These are phyloP conservation scores for Sporobolomyces pararoseus DNA, from an alignment of 768 basidiomycete species.

Conservation along the genomic window DNA sequence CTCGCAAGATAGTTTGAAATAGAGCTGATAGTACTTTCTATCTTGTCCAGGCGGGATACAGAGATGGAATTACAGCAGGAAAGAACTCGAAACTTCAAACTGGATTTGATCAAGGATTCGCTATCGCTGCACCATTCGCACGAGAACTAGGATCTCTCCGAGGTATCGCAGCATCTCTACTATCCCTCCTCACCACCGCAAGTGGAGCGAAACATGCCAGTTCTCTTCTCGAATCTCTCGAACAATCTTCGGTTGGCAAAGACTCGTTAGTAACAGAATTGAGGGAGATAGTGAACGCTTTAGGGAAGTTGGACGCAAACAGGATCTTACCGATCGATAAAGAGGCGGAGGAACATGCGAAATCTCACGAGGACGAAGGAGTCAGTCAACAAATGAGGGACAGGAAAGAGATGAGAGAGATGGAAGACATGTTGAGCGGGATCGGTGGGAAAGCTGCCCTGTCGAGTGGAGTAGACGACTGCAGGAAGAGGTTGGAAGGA, in stretches of 20 bases:
- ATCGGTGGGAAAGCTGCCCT: slow-evolving; percentile 1
- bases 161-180: slow-evolving; percentile 63
- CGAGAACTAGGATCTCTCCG: slow-evolving; percentile 72
- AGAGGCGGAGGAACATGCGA: slow-evolving; percentile 72
- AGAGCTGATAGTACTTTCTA: neutral
- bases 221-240: slow-evolving; percentile 42
- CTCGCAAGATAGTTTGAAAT: neutral
- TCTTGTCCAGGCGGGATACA: slow-evolving; percentile 79
- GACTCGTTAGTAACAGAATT: slow-evolving; percentile 24
- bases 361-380: slow-evolving; percentile 46
- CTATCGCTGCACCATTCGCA: slow-evolving; percentile 68
- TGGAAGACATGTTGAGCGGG: slow-evolving; percentile 35
- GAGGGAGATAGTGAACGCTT: slow-evolving; percentile 57
- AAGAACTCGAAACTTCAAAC: slow-evolving; percentile 81
- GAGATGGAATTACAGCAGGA: slow-evolving; percentile 91
- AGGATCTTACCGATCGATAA: slow-evolving; percentile 71
- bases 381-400: slow-evolving; percentile 32
- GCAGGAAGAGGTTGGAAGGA: slow-evolving; percentile 7
- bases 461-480: slow-evolving; percentile 24
- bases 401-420: slow-evolving; percentile 36
- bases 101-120: slow-evolving; percentile 86
- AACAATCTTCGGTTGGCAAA: slow-evolving; percentile 10
- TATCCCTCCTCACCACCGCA: slow-evolving; percentile 51
- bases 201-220: slow-evolving; percentile 19
- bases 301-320: slow-evolving; percentile 62